Conservation (phyloP, 2,329 filamentous ascomycete species). For the Raffaelea deltoideospora region DNA sequence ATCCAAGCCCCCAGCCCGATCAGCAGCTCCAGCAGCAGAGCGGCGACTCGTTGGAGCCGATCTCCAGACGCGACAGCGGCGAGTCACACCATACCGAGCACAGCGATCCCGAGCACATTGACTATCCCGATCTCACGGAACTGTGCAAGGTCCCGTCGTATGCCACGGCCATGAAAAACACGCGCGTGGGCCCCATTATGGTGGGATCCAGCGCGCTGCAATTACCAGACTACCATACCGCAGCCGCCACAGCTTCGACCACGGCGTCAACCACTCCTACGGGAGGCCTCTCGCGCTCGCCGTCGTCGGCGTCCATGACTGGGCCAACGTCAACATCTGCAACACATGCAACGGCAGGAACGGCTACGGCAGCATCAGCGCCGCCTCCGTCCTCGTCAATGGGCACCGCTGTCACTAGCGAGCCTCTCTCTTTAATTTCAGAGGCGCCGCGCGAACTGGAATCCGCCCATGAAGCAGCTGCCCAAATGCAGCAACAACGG, state of each 20-base stretch:
- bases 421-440: conserved; percentile 15
- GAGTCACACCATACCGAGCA: conserved; percentile 32
- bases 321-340: no score
- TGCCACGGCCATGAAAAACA: conserved; percentile 54
- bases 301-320: conserved; percentile 21
- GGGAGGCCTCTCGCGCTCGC: conserved; percentile 31
- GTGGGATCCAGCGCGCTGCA: conserved; percentile 27
- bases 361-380: no score
- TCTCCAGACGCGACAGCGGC: conserved; percentile 39
- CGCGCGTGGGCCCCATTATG: conserved; percentile 34
- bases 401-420: conserved; percentile 1
- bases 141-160: conserved; percentile 66
- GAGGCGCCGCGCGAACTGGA: conserved; percentile 14
- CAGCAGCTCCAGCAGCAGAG: background rate
- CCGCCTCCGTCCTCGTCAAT: background rate
- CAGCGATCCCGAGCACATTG: conserved; percentile 40
- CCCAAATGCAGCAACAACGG: no score
- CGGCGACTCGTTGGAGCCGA: conserved; percentile 17
- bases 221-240: conserved; percentile 54
- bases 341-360: no score
- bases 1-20: conserved; percentile 9
- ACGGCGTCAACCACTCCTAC: no score
- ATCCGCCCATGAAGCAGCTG: no score
- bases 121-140: conserved; percentile 44
- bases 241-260: no score